phyloP scores from a whole-genome alignment of 208 protist species.

The Leishmania gerbilli region DNA sequence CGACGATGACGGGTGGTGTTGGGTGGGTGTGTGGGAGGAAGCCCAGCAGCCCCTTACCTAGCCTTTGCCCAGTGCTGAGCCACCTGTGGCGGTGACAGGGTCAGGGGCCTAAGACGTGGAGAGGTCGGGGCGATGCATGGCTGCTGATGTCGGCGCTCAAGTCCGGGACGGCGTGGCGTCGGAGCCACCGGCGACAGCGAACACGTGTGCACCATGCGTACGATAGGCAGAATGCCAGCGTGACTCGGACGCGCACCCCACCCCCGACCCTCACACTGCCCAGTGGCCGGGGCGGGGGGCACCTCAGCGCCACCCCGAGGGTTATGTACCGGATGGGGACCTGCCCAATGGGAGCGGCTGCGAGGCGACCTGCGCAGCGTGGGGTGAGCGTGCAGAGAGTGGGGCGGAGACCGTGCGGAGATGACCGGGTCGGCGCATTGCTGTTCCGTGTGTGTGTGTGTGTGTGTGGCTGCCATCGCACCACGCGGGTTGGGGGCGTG shows the following conservation, averaged over 20 bases:
- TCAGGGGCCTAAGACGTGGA: not conserved
- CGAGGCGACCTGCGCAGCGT: not conserved
- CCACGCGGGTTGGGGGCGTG: not conserved
- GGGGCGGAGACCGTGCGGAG: not conserved
- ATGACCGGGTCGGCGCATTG: not conserved
- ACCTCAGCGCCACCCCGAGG: not conserved
- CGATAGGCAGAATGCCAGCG: not conserved
- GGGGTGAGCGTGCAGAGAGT: not conserved
- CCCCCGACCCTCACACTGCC: not conserved
- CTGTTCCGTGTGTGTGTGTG: not conserved
- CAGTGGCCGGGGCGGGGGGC: not conserved
- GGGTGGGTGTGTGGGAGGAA: too few species aligned
- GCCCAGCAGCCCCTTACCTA: not conserved
- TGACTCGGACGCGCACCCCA: not conserved
- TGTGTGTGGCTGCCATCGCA: too few species aligned
- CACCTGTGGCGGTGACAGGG: not conserved
- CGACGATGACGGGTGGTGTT: not conserved
- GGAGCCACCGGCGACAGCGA: not conserved
- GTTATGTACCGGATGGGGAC: not conserved
- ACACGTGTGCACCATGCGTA: not conserved
- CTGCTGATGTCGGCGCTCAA: not conserved
- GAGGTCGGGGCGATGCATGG: not conserved
- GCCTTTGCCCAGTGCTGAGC: not conserved
- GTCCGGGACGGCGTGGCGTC: not conserved
- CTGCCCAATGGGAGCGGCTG: not conserved